Base-by-base conservation (phyloP, 495 filamentous ascomycete species). In the Rhypophila decipiens region DNA sequence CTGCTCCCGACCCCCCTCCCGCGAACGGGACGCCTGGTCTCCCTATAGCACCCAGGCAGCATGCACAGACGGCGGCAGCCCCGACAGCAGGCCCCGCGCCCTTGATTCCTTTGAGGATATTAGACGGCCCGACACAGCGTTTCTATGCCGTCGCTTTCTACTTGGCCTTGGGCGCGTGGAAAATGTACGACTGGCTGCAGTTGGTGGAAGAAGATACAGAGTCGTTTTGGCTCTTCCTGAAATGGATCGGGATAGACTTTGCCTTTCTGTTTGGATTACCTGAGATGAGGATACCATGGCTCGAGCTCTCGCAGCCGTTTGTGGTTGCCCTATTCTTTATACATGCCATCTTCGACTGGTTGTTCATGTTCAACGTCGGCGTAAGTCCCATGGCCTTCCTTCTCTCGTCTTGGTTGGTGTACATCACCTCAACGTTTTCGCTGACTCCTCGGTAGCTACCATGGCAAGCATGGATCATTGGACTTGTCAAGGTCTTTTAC, bases 311-410 rank as follows among this genome's bases (percentile, higher is more conserved):
- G 2, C 80, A 86, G 47, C 71, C 80, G 12, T 85, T 83, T 1
- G 84, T 85, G 11, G 68, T 82, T 22, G 64, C 71, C 1, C 59
- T 86, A 13, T 90, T 88, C 58, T 55, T 87, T 9, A 39, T 74
- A 2, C 88, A 95, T 61, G 74, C 83, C 1, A 56, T 86, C 8
- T 64, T 86, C 18, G 87, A 96, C 69, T 80, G 79, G 49, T 79
- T 94, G 58, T 66, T 96, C 44, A 96, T 96, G 88, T 96, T 95
- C 61, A 86, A 87, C 47, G 84, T 96, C 41, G 84, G 85, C 33
- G 81, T 90, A 63, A 46, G 84, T 64, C 17, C 10, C 44, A 47
- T 18, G 35, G 17, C 7, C 35, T 12, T 37, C n/a, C 18, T 36
- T 24, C 42, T 17, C 12, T 15, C n/a, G 35, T 20, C 3, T 3